Evolutionary conservation across 2,329 filamentous ascomycete species (phyloP).

Genomic region (Periconia sp.): DNA sequence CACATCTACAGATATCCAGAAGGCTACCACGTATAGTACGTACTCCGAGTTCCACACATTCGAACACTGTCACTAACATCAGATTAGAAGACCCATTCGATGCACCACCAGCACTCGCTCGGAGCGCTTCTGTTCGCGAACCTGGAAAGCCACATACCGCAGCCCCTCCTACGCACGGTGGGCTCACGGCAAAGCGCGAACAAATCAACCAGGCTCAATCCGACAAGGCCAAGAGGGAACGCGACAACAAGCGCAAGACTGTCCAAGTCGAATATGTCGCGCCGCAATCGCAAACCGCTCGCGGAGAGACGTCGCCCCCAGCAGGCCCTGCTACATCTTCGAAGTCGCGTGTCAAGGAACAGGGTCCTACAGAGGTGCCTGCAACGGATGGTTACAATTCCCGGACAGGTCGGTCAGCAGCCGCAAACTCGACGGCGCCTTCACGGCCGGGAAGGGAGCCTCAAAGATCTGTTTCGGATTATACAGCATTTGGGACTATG

Average conservation of each 20-base stretch:
- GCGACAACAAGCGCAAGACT: conserved; percentile 90
- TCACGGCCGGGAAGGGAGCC: conserved; percentile 47
- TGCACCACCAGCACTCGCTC: conserved; percentile 68
- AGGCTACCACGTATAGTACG: conserved; percentile 71
- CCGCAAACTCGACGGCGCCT: conserved; percentile 30
- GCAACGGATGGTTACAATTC: conserved; percentile 43
- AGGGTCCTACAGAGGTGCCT: conserved; percentile 57
- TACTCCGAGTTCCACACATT: not conserved
- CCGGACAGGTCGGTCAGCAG: conserved; percentile 26
- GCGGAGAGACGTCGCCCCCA: conserved; percentile 62
- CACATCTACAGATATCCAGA: conserved; percentile 81
- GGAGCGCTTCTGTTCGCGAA: conserved; percentile 92
- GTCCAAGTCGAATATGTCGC: conserved; percentile 98
- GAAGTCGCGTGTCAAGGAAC: conserved; percentile 61
- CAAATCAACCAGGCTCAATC: conserved; percentile 73
- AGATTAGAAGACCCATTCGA: conserved; percentile 60
- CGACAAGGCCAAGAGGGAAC: conserved; percentile 67
- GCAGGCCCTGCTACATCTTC: conserved; percentile 44
- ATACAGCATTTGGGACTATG: conserved; percentile 47
- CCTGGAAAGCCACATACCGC: conserved; percentile 69
- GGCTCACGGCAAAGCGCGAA: conserved; percentile 74
- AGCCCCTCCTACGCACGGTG: conserved; percentile 56
- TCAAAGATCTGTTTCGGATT: conserved; percentile 61
- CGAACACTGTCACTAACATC: conserved; percentile 19
- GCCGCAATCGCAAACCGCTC: conserved; percentile 82